phyloP scores from a whole-genome alignment of 78 protist species.

The Dictyostelium firmibasis region DNA sequence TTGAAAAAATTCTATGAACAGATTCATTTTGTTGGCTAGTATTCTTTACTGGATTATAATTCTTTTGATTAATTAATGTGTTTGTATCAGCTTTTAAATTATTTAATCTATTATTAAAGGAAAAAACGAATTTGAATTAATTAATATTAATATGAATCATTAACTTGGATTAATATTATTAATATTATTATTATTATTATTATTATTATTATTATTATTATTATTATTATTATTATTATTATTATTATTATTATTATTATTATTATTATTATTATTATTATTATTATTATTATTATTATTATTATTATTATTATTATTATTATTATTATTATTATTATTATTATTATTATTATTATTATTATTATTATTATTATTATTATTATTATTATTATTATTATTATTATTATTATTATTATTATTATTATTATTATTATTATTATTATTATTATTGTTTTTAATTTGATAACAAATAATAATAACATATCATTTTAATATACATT shows the following conservation, averaged over 20 bases:
- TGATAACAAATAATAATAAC: no score
- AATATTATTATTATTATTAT: neutral
- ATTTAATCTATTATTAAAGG: neutral
- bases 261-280: no score
- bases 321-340: neutral
- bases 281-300: neutral
- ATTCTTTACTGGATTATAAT: constrained; percentile 60
- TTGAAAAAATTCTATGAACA: constrained; percentile 31
- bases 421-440: neutral
- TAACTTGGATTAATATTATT: no score
- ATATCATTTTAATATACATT: neutral
- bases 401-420: neutral
- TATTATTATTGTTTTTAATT: neutral
- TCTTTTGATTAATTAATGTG: constrained; percentile 22
- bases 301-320: no score
- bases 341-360: no score
- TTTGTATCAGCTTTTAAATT: constrained; percentile 25
- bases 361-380: neutral
- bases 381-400: no score
- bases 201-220: neutral
- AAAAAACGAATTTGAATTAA: no score
- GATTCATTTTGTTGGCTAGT: constrained; percentile 53
- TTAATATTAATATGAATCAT: no score
- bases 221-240: no score
- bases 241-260: neutral